Evolutionary conservation across 306 rosid species (phyloP).

Genomic region (cucumber (Cucumis sativus)): Cucumber_9930_V3 NC_026658.2:2048001-2048500

Average conservation of each 20-base stretch:
- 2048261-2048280: conserved; percentile 78
- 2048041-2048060: background rate
- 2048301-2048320: background rate
- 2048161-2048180: conserved; percentile 85
- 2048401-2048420: background rate
- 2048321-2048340: background rate
- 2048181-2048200: conserved; percentile 89
- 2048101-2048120: background rate
- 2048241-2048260: conserved; percentile 91
- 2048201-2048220: conserved; percentile 82
- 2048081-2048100: background rate
- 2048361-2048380: background rate
- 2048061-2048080: background rate
- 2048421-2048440: conserved; percentile 28
- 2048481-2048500: conserved; percentile 60
- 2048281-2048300: conserved; percentile 67
- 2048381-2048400: background rate
- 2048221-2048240: conserved; percentile 78
- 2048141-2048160: conserved; percentile 99
- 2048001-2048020: conserved; percentile 6
- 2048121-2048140: conserved; percentile 7
- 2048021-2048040: background rate
- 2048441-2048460: conserved; percentile 98
- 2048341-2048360: background rate
- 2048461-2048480: conserved; percentile 98